A percentile compares a stretch with the other conserved stretches of the same genome.
Evolutionary conservation across 164 flowering plant species (phyloP).

Genomic region (Magnolia officinalis): DNA sequence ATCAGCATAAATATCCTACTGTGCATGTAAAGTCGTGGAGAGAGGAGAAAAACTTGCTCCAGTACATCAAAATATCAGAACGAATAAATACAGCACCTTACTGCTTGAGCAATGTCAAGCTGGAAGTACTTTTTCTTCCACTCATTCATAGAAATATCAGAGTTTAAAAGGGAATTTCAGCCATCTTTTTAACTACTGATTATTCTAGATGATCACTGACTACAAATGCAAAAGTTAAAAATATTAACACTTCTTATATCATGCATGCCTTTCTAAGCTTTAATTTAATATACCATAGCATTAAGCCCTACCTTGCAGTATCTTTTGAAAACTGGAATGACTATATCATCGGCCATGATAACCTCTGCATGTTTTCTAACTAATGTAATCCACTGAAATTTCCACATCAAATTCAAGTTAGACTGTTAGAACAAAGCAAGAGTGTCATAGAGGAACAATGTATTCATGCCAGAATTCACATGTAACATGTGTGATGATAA

Average conservation of each 20-base stretch:
- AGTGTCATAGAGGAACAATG: background rate
- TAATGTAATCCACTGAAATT: slow-evolving; percentile 78
- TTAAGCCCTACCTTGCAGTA: slow-evolving; percentile 66
- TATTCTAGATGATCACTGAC: background rate
- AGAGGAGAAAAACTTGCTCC: background rate
- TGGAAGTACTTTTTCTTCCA: background rate
- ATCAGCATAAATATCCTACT: too few relatives aligned
- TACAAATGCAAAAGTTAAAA: background rate
- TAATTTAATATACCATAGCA: background rate
- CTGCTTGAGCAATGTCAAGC: background rate
- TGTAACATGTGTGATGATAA: background rate
- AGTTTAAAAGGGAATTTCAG: background rate
- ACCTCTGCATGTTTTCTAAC: slow-evolving; percentile 69
- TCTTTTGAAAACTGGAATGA: slow-evolving; percentile 62
- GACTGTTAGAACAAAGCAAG: background rate
- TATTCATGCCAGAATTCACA: background rate
- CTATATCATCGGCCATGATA: slow-evolving; percentile 58
- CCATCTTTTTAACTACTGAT: background rate
- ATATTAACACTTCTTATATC: too few relatives aligned
- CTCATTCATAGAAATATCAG: background rate
- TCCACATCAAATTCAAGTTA: background rate
- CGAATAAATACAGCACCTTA: background rate
- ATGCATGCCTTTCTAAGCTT: background rate
- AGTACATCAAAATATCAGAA: background rate
- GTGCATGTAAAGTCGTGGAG: background rate